phyloP scores from a whole-genome alignment of 495 filamentous ascomycete species.

The Barbatosphaeria neglecta region DNA sequence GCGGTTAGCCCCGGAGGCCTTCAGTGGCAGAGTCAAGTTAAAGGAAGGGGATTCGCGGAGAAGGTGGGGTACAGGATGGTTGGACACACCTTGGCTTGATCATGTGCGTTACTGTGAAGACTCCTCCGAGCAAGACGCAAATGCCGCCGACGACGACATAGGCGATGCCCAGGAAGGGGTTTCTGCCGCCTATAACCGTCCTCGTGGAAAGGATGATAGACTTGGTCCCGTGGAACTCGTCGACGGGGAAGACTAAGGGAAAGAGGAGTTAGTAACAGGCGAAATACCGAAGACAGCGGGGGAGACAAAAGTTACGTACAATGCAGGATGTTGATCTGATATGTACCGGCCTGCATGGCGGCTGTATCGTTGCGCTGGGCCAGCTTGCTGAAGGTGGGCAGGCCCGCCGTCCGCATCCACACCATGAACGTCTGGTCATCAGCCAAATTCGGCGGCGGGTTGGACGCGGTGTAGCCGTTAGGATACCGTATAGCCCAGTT shows the following conservation, averaged over 20 bases:
- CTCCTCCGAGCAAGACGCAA: conserved; percentile 72
- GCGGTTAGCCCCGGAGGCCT: conserved; percentile 1
- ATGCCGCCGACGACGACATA: conserved; percentile 90
- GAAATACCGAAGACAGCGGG: no score
- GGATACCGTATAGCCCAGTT: conserved; percentile 67
- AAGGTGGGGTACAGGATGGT: no score
- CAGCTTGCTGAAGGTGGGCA: conserved; percentile 91
- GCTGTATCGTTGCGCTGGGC: conserved; percentile 64
- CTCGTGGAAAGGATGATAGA: conserved; percentile 82
- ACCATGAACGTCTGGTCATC: conserved; percentile 81
- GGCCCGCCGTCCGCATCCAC: conserved; percentile 97
- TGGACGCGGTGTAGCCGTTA: conserved; percentile 48
- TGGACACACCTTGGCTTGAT: conserved; percentile 73
- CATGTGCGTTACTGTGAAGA: conserved; percentile 84
- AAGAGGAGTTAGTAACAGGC: conserved; percentile 12
- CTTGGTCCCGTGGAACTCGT: conserved; percentile 82
- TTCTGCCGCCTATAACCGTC: conserved; percentile 91
- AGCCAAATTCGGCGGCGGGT: conserved; percentile 54
- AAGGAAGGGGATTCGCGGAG: no score
- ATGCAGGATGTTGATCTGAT: conserved; percentile 34
- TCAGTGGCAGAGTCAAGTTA: no score
- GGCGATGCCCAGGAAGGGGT: conserved; percentile 92
- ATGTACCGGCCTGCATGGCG: conserved; percentile 55
- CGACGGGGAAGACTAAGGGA: conserved; percentile 69
- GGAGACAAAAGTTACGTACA: neutral